Evolutionary conservation across 1,284 basidiomycete genomes (phyloP).

Genomic region (Fistulinella staudtii): DNA sequence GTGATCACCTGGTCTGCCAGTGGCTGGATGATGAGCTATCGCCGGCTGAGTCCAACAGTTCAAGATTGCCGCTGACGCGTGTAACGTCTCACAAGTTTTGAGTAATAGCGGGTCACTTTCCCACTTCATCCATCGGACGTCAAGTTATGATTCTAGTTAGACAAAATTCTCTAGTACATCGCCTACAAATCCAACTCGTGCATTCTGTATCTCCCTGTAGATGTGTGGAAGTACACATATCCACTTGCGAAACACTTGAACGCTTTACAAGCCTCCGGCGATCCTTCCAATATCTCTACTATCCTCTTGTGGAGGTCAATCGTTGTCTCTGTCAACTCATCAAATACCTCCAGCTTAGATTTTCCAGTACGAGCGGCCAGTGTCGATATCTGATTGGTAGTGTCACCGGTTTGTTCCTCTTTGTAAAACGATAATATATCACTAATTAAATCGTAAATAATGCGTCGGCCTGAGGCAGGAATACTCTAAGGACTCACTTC

Average conservation of each 20-base stretch:
- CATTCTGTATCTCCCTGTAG: conserved; percentile 12
- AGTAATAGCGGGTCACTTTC: too few species aligned
- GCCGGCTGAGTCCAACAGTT: too few species aligned
- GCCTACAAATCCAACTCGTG: conserved; percentile 17
- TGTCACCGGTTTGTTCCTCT: conserved; percentile 36
- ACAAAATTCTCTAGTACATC: too few species aligned
- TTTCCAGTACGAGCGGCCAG: conserved; percentile 21
- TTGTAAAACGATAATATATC: conserved; percentile 44
- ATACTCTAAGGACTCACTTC: conserved; percentile 33
- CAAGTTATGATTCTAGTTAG: too few species aligned
- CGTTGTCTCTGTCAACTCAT: conserved; percentile 22
- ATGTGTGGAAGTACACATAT: conserved; percentile 25
- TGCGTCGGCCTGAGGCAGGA: neutral
- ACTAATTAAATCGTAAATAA: conserved; percentile 16
- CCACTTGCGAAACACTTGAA: conserved; percentile 15
- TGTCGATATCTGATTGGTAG: conserved; percentile 32
- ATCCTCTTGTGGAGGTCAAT: conserved; percentile 16
- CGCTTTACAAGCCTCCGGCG: conserved; percentile 14
- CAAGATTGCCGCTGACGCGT: too few species aligned
- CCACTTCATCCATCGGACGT: too few species aligned
- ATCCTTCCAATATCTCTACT: conserved; percentile 20
- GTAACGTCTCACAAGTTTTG: too few species aligned
- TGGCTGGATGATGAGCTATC: too few species aligned
- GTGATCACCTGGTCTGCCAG: too few species aligned
- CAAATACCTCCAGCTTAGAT: conserved; percentile 25